phyloP scores from a whole-genome alignment of 2,329 filamentous ascomycete species.

The Ceratocystis huliohia region DNA sequence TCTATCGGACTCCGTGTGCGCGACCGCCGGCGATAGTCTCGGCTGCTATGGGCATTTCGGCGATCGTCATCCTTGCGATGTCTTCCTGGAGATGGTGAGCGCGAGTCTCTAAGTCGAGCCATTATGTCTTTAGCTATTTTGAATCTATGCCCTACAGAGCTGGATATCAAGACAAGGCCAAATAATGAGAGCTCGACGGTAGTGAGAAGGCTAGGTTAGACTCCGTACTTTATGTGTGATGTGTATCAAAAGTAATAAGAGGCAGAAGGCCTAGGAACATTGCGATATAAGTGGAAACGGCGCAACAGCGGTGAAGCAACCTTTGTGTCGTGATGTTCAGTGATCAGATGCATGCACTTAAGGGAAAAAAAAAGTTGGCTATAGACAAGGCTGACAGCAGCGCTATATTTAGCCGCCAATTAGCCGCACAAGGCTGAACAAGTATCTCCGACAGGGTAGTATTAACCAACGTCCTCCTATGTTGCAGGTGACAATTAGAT shows the following conservation, averaged over 20 bases:
- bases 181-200: slow-evolving; percentile 22
- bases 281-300: neutral
- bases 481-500: neutral
- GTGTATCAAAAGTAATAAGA: slow-evolving; percentile 2
- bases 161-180: slow-evolving; percentile 29
- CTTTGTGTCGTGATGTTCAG: neutral
- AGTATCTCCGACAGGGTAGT: neutral
- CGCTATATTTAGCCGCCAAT: neutral
- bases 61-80: slow-evolving; percentile 46
- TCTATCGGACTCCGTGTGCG: slow-evolving; percentile 50
- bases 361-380: neutral
- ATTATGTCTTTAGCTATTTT: slow-evolving; percentile 29
- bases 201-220: slow-evolving; percentile 20
- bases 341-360: neutral
- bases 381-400: slow-evolving; percentile 15
- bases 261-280: neutral
- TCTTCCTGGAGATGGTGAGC: slow-evolving; percentile 61
- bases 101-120: slow-evolving; percentile 54
- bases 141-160: slow-evolving; percentile 29
- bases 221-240: slow-evolving; percentile 19
- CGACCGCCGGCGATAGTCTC: slow-evolving; percentile 41
- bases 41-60: slow-evolving; percentile 34
- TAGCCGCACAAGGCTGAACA: slow-evolving; percentile 11
- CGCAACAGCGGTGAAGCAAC: neutral
- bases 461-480: neutral